These are phyloP conservation scores for Mucuna pruriens DNA, from an alignment of 306 rosid species.

Conservation along the genomic window DNA sequence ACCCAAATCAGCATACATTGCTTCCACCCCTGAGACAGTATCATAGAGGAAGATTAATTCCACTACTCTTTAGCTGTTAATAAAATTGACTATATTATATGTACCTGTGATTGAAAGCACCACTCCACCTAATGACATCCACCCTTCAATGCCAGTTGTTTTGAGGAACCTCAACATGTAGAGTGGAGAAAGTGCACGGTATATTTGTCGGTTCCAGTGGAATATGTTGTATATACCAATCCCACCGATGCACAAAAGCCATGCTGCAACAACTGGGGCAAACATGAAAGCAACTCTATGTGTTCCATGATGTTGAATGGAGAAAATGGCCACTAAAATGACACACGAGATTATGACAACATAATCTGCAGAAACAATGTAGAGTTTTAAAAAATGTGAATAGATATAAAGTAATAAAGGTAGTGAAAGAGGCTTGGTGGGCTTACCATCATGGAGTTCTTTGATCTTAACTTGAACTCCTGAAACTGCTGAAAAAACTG, in stretches of 20 bases:
- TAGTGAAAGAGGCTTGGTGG: slow-evolving; percentile 30
- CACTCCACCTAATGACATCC: slow-evolving; percentile 75
- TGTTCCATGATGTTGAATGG: slow-evolving; percentile 86
- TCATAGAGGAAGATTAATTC: slow-evolving; percentile 38
- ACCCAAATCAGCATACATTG: slow-evolving; percentile 89
- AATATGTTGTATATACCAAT: slow-evolving; percentile 74
- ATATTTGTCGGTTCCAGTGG: slow-evolving; percentile 64
- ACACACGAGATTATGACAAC: slow-evolving; percentile 67
- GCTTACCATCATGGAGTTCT: slow-evolving; percentile 82
- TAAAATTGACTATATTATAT: slow-evolving; percentile 24
- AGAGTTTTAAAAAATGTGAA: slow-evolving; percentile 30
- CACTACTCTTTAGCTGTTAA: slow-evolving; percentile 31
- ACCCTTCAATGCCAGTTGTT: slow-evolving; percentile 67
- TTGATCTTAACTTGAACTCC: slow-evolving; percentile 73
- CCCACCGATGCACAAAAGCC: slow-evolving; percentile 74
- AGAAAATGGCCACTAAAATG: slow-evolving; percentile 72
- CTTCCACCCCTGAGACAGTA: slow-evolving; percentile 77
- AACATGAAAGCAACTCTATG: slow-evolving; percentile 80
- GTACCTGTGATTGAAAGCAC: slow-evolving; percentile 79
- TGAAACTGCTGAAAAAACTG: slow-evolving; percentile 93
- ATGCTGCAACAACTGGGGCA: slow-evolving; percentile 74
- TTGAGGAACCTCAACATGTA: slow-evolving; percentile 70
- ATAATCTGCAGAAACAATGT: slow-evolving; percentile 57
- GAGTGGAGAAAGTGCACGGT: slow-evolving; percentile 73
- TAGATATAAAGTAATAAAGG: not conserved